Evolutionary conservation across 805 yeast genomes (phyloP), one percentile per base, ranked within the genome.

Genomic region (Metschnikowia rubicola): DNA sequence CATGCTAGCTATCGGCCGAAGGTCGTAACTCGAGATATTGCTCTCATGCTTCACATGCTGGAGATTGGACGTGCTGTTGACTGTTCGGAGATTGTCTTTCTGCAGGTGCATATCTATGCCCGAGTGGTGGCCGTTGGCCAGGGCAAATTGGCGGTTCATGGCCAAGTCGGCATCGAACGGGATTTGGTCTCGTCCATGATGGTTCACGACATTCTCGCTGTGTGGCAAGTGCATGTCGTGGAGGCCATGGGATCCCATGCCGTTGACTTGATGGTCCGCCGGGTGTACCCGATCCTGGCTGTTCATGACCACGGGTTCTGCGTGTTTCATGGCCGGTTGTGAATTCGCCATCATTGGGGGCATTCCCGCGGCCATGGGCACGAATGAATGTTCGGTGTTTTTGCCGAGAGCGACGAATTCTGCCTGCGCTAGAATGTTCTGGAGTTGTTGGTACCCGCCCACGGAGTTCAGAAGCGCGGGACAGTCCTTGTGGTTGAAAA

Each of bases 401-500:
- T 60, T 60, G 5, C 65, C 60, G 2, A 62, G 47, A 0, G 67
- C 62, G 4, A 64, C 55, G 36, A 54, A 66, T 35, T 62, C 62
- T 1, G 68, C 53, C 40, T 62, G 74, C 35, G 62, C 67, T 19
- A 79, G 52, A 1, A 79, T 52, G n/a, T 70, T 62, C 54, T 73
- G 72, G 46, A 79, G 61, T 15, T 70, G 70, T 13, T 73, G 78
- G 31, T 61, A 60, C 0, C 81, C 80, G 4, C 84, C 77, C 19
- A 79, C 67, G 13, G 72, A 69, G 42, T 64, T 74, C 43, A 61
- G 55, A 45, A 75, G 59, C 40, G 62, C 43, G 1, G 65, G 63
- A 55, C 82, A 80, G 38, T 78, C 80, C 51, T 74, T 77, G 54
- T 83, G 86, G 9, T 74, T 67, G 21, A 65, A 59, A 10, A 84